Base-by-base conservation (phyloP, 73 alveolate genomes). In the Paramecium bursaria region DNA sequence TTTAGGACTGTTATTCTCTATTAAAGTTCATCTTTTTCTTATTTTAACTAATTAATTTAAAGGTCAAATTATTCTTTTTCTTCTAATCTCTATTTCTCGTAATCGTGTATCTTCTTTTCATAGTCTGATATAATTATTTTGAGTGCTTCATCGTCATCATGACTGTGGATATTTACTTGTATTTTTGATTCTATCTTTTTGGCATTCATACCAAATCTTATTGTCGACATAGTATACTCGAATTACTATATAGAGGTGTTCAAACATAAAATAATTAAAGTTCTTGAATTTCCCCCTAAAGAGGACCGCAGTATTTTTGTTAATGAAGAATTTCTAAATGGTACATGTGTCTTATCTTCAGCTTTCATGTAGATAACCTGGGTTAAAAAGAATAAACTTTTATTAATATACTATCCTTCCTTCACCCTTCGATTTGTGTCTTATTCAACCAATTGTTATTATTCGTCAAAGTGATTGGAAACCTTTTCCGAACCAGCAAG, bases 401-500 rank as follows among this genome's bases (percentile, higher is more conserved):
- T 94, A 60, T 94, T 94, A 26, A 94, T 94, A 52, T 91, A 90
- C 74, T 94, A 67, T 6, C 98, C 97, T 80, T 94, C 98, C 48
- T 86, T 88, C 21, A 93, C 92, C 55, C 96, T 53, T 17, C 75
- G 61, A 73, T 53, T 39, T 21, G 86, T 35, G 42, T 73, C 74
- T 39, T 87, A 67, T 3, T 85, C 19, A 15, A 31, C 82, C 13
- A 15, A 46, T 61, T 15, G 75, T 21, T 25, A 73, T 86, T 54
- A n/a, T 30, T 31, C 86, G 47, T 48, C 73, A 85, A 25, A 76
- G 33, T 85, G 85, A 57, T 44, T 87, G 0, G 75, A 79, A 26
- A 95, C 90, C 52, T 94, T 95, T 85, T 97, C 99, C 86, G 98
- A 92, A 5, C 99, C 99, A 17, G 99, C 99, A 26, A 97, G 85